A percentile compares a stretch with the other conserved stretches of the same genome.
These are phyloP conservation scores for Echinochloa phyllopogon DNA, from an alignment of 176 grass and related monocot genomes.

Conservation along the genomic window DNA sequence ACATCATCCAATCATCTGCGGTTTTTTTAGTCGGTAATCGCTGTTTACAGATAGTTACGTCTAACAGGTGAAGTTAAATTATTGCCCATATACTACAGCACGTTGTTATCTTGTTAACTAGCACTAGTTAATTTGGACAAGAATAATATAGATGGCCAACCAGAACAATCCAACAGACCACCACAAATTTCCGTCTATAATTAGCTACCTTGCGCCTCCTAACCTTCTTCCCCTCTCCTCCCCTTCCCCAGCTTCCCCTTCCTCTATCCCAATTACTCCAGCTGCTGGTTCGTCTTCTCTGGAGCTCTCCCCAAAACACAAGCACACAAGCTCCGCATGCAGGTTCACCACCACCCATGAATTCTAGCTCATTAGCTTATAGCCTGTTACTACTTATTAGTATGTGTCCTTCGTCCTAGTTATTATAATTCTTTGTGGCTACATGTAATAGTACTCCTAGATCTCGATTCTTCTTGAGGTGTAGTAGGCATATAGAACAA, in stretches of 20 bases:
- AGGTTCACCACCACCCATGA: constrained; percentile 7
- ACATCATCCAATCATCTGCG: background rate
- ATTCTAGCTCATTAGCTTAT: constrained; percentile 30
- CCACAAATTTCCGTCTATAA: constrained; percentile 44
- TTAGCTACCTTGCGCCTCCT: constrained; percentile 11
- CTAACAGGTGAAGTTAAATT: constrained; percentile 12
- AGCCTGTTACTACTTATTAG: background rate
- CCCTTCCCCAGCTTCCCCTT: constrained; percentile 1
- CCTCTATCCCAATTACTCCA: constrained; percentile 32
- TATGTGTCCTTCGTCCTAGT: background rate
- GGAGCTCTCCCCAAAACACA: background rate
- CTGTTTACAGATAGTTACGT: constrained; percentile 1
- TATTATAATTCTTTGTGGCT: constrained; percentile 8
- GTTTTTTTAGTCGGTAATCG: background rate
- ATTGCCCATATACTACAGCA: constrained; percentile 20
- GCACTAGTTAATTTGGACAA: constrained; percentile 11
- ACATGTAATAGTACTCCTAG: constrained; percentile 33
- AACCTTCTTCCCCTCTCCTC: constrained; percentile 23
- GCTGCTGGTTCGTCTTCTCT: constrained; percentile 1
- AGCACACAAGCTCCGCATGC: background rate
- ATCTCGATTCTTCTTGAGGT: constrained; percentile 39
- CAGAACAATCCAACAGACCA: constrained; percentile 49
- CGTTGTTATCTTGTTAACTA: constrained; percentile 5
- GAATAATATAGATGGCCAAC: constrained; percentile 22
- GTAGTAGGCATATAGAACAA: constrained; percentile 25